Base-by-base conservation (phyloP, 768 basidiomycete genomes). In the Clathrus columnatus region DNA sequence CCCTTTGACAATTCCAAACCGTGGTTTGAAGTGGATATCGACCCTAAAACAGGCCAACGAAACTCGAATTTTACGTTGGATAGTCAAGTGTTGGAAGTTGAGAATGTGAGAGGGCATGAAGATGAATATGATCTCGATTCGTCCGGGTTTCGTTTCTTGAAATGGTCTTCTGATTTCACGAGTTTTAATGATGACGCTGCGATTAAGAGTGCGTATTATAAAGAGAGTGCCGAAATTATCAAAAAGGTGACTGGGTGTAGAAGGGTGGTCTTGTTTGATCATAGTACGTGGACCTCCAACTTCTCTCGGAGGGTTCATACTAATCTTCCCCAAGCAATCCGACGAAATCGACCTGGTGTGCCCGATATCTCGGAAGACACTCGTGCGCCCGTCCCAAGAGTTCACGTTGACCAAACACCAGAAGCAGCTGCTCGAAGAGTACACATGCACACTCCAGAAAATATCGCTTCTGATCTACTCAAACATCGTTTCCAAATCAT, bases 401-500 rank as follows among this genome's bases (percentile, higher is more conserved):
- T 66, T 5, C 80, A 83, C 51, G 73, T 78, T 32, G 81, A 83
- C 61, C 80, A 82, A 61, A 80, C 80, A 0, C 63, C 68, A 2
- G 62, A 60, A 20, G 71, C 78, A 1, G 64, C 79, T 0, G 67
- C 71, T 8, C 71, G 67, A 5, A 74, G 80, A 7, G 77, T 81
- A 1, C 72, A 75, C 53, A 70, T 73, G 5, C 79, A 82, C 59
- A 71, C 81, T 8, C 78, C 78, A 14, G 64, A 72, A 0, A 64
- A 62, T 0, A 78, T 82, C 3, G 79, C 63, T 0, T 67, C 67
- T 65, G 67, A 66, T 16, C 70, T 80, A 28, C 64, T 80, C 16
- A 65, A 71, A 56, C 69, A 70, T 18, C 74, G 79, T 0, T 80
- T 78, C 69, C 79, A 81, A 54, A 79, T 82, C 28, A 75, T 83